A percentile compares a stretch with the other conserved stretches of the same genome.
Evolutionary conservation across 371 early-diverging fungal genomes (phyloP).

Genomic region (Synchytrium microbalum): DNA sequence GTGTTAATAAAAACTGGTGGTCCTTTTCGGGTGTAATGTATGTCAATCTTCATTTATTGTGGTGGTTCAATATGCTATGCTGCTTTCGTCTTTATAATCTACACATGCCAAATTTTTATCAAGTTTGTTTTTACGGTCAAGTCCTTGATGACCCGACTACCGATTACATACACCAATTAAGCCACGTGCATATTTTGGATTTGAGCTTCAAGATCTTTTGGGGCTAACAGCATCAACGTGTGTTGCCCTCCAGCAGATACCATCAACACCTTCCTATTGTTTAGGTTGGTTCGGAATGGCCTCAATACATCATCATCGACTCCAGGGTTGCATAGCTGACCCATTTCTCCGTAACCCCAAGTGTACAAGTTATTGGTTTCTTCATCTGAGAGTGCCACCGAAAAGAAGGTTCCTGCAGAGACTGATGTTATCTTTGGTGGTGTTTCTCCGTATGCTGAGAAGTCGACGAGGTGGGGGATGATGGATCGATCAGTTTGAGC

Average conservation of each 20-base stretch:
- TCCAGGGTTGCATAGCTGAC: conserved; percentile 31
- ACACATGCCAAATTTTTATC: too few relatives aligned
- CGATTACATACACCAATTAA: too few relatives aligned
- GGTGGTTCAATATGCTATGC: too few relatives aligned
- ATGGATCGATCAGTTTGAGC: not conserved
- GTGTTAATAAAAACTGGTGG: too few relatives aligned
- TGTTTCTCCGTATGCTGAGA: not conserved
- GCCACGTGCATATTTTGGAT: too few relatives aligned
- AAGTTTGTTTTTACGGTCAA: too few relatives aligned
- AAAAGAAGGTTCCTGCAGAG: conserved; percentile 16
- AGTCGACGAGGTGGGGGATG: not conserved
- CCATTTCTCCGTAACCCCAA: conserved; percentile 44
- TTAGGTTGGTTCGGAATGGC: conserved; percentile 29
- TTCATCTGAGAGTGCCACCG: conserved; percentile 20
- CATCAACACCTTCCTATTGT: conserved; percentile 29
- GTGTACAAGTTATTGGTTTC: conserved; percentile 26
- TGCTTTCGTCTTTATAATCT: too few relatives aligned
- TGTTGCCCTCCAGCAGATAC: conserved; percentile 41
- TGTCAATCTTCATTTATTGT: too few relatives aligned
- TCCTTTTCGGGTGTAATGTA: too few relatives aligned
- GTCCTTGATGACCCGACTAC: too few relatives aligned
- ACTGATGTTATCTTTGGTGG: conserved; percentile 12
- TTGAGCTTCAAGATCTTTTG: too few relatives aligned
- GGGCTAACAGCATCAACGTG: conserved; percentile 29
- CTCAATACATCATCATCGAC: conserved; percentile 17